Evolutionary conservation across 352 stramenopile species (phyloP), one percentile per base, ranked within the genome.

Genomic region (Globisporangium apiculatum): DNA sequence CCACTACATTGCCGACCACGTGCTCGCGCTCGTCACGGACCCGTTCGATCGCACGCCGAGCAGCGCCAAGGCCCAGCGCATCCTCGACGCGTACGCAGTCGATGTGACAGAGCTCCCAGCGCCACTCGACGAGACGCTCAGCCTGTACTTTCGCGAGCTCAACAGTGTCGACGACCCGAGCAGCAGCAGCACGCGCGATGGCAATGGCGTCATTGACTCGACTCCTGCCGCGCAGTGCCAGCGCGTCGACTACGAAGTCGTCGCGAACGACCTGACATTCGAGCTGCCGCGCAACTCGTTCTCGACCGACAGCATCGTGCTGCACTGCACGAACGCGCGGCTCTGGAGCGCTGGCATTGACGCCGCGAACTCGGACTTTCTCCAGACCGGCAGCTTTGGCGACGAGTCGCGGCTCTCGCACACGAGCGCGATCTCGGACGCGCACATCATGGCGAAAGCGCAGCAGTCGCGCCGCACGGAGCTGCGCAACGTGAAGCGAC

Each of bases 191-290:
- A 31, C 24, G 1, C 24, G 24, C 2, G 24, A 31, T 31, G 24
- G 24, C 24, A 31, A 31, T 31, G 24, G 24, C 24, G 24, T 31
- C 24, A 31, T 31, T 31, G 24, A 31, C 24, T 31, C 24, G 24
- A 31, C 24, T 31, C 2, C 24, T 31, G 31, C 9, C 31, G 35
- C 37, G 2, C 18, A 54, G 1, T 5, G 38, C 31, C 40, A 61
- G 36, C 64, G 61, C 14, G 62, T 66, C 4, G 62, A 73, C 55
- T 87, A 76, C 51, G 86, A 95, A 67, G 50, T 93, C 35, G 71
- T 95, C 4, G 82, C 76, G 42, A 89, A 95, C 61, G 86, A 95
- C 58, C 58, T 95, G 60, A 71, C 73, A n/a, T 86, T 92, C 54
- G 69, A 73, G n/a, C 51, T 95, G 2, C 86, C 86, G 17, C 69